phyloP scores from a whole-genome alignment of 257 asterid species.

The Primulina huaijiensis region DNA sequence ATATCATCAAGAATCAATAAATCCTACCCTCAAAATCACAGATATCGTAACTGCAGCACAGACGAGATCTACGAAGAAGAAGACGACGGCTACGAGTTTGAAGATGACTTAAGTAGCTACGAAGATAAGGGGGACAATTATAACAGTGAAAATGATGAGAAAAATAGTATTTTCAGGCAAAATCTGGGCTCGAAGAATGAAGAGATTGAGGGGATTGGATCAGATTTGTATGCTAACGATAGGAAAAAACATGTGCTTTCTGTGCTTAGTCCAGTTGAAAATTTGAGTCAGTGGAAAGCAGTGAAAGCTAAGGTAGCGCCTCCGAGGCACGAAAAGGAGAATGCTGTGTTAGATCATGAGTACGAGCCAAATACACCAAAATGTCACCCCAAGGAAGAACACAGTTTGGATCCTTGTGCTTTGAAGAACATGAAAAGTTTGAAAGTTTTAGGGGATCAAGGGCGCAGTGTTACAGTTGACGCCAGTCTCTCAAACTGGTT shows the following conservation, averaged over 20 bases:
- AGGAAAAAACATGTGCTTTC: conserved; percentile 29
- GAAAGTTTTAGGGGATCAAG: neutral
- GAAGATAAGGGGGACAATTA: conserved; percentile 20
- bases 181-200: conserved; percentile 5
- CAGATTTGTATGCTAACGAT: conserved; percentile 21
- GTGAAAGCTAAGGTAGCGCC: conserved; percentile 46
- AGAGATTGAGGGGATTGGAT: conserved; percentile 25
- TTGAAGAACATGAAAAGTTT: conserved; percentile 1
- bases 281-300: conserved; percentile 65
- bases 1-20: conserved; percentile 14
- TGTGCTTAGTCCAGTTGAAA: conserved; percentile 76
- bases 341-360: conserved; percentile 18
- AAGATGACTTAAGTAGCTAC: conserved; percentile 30
- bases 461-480: conserved; percentile 40
- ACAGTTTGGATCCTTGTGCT: conserved; percentile 16
- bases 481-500: conserved; percentile 64
- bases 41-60: conserved; percentile 51
- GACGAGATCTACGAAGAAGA: conserved; percentile 45
- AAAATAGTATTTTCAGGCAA: neutral
- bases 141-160: conserved; percentile 18
- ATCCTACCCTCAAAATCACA: conserved; percentile 42
- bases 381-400: conserved; percentile 3
- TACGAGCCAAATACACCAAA: conserved; percentile 20
- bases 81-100: conserved; percentile 40
- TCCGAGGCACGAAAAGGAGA: conserved; percentile 43